Evolutionary conservation across 352 stramenopile species (phyloP).

Genomic region (Globisporangium yorkense): DNA sequence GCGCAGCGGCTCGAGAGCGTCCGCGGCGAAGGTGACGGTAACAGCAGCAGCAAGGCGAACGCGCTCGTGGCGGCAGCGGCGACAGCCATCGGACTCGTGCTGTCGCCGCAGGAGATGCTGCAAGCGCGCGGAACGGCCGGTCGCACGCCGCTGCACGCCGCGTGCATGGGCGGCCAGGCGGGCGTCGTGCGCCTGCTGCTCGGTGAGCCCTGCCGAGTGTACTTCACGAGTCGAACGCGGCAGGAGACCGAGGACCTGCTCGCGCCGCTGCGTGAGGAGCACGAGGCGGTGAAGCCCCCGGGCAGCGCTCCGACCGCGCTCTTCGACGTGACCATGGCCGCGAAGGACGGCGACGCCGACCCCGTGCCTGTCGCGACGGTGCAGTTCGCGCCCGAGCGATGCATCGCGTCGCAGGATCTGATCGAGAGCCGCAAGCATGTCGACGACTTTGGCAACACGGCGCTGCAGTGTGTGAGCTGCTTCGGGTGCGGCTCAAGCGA

Average conservation of each 20-base stretch:
- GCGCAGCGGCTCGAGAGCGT: conserved; percentile 5
- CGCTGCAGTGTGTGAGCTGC: conserved; percentile 69
- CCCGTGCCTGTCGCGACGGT: conserved; percentile 42
- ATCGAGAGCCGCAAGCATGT: conserved; percentile 41
- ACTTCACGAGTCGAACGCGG: conserved; percentile 53
- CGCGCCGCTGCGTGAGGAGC: conserved; percentile 25
- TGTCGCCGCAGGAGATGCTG: conserved; percentile 19
- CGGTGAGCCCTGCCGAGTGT: conserved; percentile 48
- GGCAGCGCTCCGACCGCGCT: conserved; percentile 2
- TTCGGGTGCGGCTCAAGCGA: conserved; percentile 64
- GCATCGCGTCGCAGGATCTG: conserved; percentile 37
- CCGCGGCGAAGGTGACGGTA: not conserved
- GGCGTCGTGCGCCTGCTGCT: conserved; percentile 58
- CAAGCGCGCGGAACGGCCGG: conserved; percentile 40
- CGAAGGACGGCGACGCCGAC: conserved; percentile 28
- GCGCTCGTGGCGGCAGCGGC: conserved; percentile 2
- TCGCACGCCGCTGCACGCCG: conserved; percentile 51
- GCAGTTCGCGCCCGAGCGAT: conserved; percentile 32
- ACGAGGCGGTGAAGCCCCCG: not conserved
- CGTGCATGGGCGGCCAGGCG: conserved; percentile 63
- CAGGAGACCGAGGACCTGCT: conserved; percentile 39
- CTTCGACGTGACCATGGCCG: conserved; percentile 42
- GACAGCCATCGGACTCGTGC: conserved; percentile 3
- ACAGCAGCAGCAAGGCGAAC: not conserved
- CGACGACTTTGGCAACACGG: conserved; percentile 77